A percentile compares a stretch with the other conserved stretches of the same genome.
Conservation (phyloP, 768 basidiomycete genomes). For the Leccinum sublutescens region DNA sequence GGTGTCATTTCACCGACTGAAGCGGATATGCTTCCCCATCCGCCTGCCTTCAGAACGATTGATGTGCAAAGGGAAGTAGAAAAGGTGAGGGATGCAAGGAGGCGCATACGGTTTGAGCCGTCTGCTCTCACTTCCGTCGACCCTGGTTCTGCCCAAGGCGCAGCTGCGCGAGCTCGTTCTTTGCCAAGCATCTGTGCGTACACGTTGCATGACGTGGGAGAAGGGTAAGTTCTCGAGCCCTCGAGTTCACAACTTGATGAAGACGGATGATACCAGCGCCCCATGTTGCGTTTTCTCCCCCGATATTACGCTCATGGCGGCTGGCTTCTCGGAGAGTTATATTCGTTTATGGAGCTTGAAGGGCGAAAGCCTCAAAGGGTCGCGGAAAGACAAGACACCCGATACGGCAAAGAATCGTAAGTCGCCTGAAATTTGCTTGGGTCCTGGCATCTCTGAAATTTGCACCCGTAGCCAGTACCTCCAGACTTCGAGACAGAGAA, state of each 20-base stretch:
- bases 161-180: conserved; percentile 53
- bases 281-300: conserved; percentile 87
- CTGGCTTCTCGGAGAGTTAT: conserved; percentile 94
- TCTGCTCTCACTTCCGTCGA: conserved; percentile 58
- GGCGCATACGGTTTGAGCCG: conserved; percentile 88
- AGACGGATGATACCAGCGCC: conserved; percentile 45
- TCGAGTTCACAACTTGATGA: conserved; percentile 7
- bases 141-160: conserved; percentile 55
- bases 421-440: conserved; percentile 26
- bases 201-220: conserved; percentile 91
- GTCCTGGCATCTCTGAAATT: conserved; percentile 3
- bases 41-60: conserved; percentile 75
- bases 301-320: conserved; percentile 90
- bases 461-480: conserved; percentile 45
- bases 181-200: conserved; percentile 94
- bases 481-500: conserved; percentile 73
- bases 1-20: conserved; percentile 65
- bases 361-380: conserved; percentile 79
- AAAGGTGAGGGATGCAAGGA: conserved; percentile 83
- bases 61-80: conserved; percentile 93
- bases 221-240: conserved; percentile 62
- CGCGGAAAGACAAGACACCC: conserved; percentile 72
- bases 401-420: conserved; percentile 68
- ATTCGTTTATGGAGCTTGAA: conserved; percentile 94
- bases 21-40: conserved; percentile 76